A percentile compares a stretch with the other conserved stretches of the same genome.
phyloP scores from a whole-genome alignment of 164 flowering plant species.

The Protea cynaroides region DNA sequence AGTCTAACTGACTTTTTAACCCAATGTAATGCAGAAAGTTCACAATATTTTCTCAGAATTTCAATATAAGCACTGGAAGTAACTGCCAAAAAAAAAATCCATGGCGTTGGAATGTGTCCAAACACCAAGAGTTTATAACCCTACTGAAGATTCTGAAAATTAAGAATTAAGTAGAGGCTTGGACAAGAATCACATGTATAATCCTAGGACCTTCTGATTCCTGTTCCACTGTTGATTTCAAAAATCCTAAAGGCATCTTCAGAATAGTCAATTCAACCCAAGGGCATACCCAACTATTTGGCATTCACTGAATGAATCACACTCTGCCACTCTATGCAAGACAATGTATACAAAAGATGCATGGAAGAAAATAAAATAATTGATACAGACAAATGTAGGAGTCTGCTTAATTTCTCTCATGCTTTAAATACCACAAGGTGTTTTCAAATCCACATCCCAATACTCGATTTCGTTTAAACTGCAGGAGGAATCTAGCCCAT shows the following conservation, averaged over 20 bases:
- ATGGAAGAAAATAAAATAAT: neutral
- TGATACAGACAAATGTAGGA: neutral
- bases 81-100: too few species aligned
- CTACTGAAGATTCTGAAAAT: neutral
- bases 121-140: neutral
- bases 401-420: neutral
- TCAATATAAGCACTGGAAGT: too few species aligned
- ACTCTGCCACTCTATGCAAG: too few species aligned
- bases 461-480: neutral
- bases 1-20: neutral
- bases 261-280: neutral
- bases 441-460: neutral
- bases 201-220: neutral
- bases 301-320: too few species aligned
- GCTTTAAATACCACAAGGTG: neutral
- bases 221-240: neutral
- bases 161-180: neutral
- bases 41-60: neutral
- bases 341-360: too few species aligned
- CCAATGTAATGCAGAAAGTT: neutral
- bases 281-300: too few species aligned
- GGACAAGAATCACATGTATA: neutral
- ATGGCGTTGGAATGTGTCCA: too few species aligned
- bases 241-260: neutral
- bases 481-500: neutral